phyloP scores from a whole-genome alignment of 2,329 filamentous ascomycete genomes.

The Alternaria burnsii region DNA sequence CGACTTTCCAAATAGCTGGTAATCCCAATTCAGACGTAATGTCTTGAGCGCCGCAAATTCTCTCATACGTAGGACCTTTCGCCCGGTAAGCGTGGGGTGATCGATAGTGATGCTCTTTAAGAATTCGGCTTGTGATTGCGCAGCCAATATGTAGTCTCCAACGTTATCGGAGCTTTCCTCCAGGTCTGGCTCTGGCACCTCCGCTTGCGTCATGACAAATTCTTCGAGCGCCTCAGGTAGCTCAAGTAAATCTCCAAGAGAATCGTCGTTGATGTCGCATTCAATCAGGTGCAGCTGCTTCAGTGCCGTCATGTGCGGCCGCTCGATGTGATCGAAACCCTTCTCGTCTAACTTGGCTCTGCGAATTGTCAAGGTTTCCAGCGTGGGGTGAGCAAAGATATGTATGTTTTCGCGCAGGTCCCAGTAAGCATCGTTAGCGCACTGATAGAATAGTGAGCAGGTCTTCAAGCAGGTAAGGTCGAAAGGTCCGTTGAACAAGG shows the following conservation, averaged over 20 bases:
- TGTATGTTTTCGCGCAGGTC: slow-evolving; percentile 47
- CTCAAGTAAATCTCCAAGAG: slow-evolving; percentile 42
- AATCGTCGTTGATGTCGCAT: slow-evolving; percentile 47
- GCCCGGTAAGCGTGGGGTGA: slow-evolving; percentile 36
- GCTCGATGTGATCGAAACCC: slow-evolving; percentile 43
- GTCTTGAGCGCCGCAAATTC: slow-evolving; percentile 37
- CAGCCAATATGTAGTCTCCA: slow-evolving; percentile 42
- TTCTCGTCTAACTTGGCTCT: slow-evolving; percentile 43
- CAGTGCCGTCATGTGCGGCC: slow-evolving; percentile 40
- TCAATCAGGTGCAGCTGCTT: slow-evolving; percentile 41
- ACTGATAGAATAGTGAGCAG: slow-evolving; percentile 45
- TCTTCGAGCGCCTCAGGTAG: slow-evolving; percentile 43
- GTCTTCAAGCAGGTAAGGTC: slow-evolving; percentile 44
- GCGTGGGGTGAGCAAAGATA: slow-evolving; percentile 44
- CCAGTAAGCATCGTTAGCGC: slow-evolving; percentile 44
- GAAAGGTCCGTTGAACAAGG: slow-evolving; percentile 46
- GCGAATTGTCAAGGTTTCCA: slow-evolving; percentile 40
- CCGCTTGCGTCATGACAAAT: slow-evolving; percentile 44
- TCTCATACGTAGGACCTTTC: slow-evolving; percentile 41
- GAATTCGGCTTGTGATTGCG: slow-evolving; percentile 39
- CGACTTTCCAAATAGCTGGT: slow-evolving; percentile 44
- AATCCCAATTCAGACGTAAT: slow-evolving; percentile 43
- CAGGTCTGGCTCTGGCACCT: slow-evolving; percentile 41
- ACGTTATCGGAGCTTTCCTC: slow-evolving; percentile 46
- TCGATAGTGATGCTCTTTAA: slow-evolving; percentile 43